Evolutionary conservation across 805 yeast species (phyloP), one percentile per base, ranked within the genome.

Genomic region (Metschnikowia arizonensis): DNA sequence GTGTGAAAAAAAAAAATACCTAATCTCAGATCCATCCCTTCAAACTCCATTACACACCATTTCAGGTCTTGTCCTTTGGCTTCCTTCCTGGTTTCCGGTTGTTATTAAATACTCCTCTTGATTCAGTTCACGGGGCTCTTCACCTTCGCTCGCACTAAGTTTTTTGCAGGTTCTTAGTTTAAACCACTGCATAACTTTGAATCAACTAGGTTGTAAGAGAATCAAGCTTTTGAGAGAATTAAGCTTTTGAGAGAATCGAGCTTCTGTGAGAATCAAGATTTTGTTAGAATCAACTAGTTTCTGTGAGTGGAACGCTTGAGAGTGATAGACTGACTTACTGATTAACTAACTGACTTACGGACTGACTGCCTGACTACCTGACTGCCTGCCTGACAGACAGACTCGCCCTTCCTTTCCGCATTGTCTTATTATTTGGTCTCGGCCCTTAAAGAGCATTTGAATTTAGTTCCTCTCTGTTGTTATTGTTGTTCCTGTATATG

Each of bases 121-220:
- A 54, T 50, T 50, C 33, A 37, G 52, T 54, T 54, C 57, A 50
- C 54, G 57, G 48, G 55, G 57, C 29, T 37, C 40, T 33, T 5
- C 25, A 26, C 40, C 25, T 14, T 37, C 31, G 30, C 31, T 19
- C 21, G 40, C 31, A 31, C n/a, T 10, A 14, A 8, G 19, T 14
- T 30, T 24, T 10, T 24, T 24, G 5, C 26, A 24, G 26, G 26
- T 10, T 8, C 26, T 8, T 8, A 24, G 26, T 24, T 10, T 24
- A 10, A 24, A 6, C 26, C 26, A 24, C 26, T 8, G 3, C 26
- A n/a, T n/a, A n/a, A n/a, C n/a, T n/a, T n/a, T n/a, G n/a, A n/a
- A n/a, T n/a, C n/a, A n/a, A n/a, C n/a, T n/a, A n/a, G n/a, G n/a
- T n/a, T n/a, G n/a, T n/a, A n/a, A n/a, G n/a, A n/a, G n/a, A n/a